Base-by-base conservation (phyloP, 768 basidiomycete species). In the Chiua virens region DNA sequence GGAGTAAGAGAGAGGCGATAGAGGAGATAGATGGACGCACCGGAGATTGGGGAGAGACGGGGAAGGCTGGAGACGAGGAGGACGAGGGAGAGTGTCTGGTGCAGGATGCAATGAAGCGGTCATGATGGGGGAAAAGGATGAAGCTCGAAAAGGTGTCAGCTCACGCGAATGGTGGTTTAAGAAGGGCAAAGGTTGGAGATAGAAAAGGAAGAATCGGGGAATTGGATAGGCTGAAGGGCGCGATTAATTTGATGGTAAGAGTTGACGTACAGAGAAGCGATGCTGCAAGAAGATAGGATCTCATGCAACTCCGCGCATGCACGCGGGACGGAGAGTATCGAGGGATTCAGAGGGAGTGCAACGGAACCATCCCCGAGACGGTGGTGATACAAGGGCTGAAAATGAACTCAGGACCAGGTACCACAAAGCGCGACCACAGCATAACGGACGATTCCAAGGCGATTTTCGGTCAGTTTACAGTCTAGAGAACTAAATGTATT, bases 41-140 rank as follows among this genome's bases (percentile, higher is more conserved):
- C 83, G 80, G 55, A 87, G 74, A 63, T 87, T 86, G 9, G 86
- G 86, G 58, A 87, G 74, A 13, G 86, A 87, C 9, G 85, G 85
- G 6, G 85, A 83, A 46, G 81, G 80, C 48, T 82, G 82, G 34
- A 84, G 72, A 40, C 79, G 79, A 17, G 77, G 74, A 42, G 77
- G 77, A 55, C 74, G 74, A 25, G 53, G 37, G 44, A 22, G 45
- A 44, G 51, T 30, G 42, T 59, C 65, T 55, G 52, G 57, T 22
- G 55, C 45, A 38, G 45, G 46, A 51, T 63, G 64, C 48, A 62
- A 55, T 52, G 61, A 62, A 49, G 52, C 42, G 42, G 61, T 57
- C 60, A 69, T 69, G 69, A 53, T 64, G 64, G 49, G 49, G 45
- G 47, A 37, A 58, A 41, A 44, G 54, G 59, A 57, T 64, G 59